Evolutionary conservation across 139 green algal species (phyloP).

Genomic region (Chloropicon primus): DNA sequence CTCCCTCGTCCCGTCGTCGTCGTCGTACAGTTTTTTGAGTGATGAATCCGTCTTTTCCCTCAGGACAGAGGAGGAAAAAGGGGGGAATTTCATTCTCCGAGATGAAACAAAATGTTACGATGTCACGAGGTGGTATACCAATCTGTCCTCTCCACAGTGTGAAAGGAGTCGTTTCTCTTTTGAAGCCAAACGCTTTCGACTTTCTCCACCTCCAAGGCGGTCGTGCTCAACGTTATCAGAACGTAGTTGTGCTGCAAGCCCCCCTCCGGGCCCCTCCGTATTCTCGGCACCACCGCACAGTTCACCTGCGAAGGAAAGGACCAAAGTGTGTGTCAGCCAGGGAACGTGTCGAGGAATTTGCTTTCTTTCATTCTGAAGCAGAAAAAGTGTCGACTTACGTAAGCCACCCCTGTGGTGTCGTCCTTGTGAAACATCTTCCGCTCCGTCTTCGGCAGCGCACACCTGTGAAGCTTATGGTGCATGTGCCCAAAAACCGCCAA

Average conservation of each 20-base stretch:
- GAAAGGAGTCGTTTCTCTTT: background rate
- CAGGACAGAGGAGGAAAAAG: background rate
- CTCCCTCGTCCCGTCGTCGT: no score
- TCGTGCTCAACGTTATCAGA: background rate
- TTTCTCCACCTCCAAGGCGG: background rate
- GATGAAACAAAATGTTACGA: no score
- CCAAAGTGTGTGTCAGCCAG: no score
- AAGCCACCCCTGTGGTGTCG: background rate
- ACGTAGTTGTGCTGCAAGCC: background rate
- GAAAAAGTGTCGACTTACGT: no score
- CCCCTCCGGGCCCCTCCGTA: background rate
- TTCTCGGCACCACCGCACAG: background rate
- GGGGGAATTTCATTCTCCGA: background rate
- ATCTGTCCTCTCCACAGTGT: background rate
- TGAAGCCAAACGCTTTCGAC: background rate
- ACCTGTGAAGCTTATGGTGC: conserved; percentile 30
- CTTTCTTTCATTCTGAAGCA: no score
- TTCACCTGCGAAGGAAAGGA: no score
- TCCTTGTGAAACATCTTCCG: background rate
- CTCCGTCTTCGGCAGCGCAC: background rate
- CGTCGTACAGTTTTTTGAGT: no score
- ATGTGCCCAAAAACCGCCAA: conserved; percentile 58
- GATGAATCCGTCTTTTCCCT: no score
- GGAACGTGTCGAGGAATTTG: no score
- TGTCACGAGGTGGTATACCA: no score